Base-by-base conservation (phyloP, 768 basidiomycete species). In the Suillus tomentosus region DNA sequence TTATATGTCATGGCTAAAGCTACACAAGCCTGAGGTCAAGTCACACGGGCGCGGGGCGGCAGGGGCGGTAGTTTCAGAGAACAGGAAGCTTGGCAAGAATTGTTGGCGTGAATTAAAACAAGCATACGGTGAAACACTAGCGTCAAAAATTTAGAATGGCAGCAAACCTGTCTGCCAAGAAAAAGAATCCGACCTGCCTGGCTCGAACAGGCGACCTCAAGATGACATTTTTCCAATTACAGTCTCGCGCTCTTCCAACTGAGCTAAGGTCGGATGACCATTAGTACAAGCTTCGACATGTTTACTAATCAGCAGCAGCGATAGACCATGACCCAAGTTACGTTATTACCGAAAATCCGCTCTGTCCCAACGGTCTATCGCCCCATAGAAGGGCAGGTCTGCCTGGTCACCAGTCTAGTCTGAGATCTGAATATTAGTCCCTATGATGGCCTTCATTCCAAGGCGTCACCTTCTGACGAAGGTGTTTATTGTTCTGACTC, bases 191-290 rank as follows among this genome's bases (percentile, higher is more conserved):
- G 79, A 81, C 77, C 79, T 83, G 81, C 82, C 84, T 84, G 84
- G 83, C 69, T 85, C 83, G 83, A 85, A 84, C 84, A 83, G 84
- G 82, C 81, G 82, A 84, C 83, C 74, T 80, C 79, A 79, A 83
- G 82, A 84, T 84, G 58, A 65, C 62, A 43, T 42, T 60, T 64
- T 65, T 64, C 61, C 79, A 66, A 72, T 81, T 81, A 81, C 80
- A 80, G 80, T 81, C 79, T 80, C 68, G 74, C 76, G 80, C 80
- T 81, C 80, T 81, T 78, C 80, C 80, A 81, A 78, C 80, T 81
- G 80, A 81, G 80, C 80, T 81, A 81, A 78, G 76, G 73, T 78
- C 76, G 78, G 79, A n/a, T 69, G 10, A 5, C 1, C 2, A 36
- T 3, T 7, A 3, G 3, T 19, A 13, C 9, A n/a, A 8, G 3